phyloP scores from a whole-genome alignment of 2,329 filamentous ascomycete genomes.

The Claviceps pazoutovae region DNA sequence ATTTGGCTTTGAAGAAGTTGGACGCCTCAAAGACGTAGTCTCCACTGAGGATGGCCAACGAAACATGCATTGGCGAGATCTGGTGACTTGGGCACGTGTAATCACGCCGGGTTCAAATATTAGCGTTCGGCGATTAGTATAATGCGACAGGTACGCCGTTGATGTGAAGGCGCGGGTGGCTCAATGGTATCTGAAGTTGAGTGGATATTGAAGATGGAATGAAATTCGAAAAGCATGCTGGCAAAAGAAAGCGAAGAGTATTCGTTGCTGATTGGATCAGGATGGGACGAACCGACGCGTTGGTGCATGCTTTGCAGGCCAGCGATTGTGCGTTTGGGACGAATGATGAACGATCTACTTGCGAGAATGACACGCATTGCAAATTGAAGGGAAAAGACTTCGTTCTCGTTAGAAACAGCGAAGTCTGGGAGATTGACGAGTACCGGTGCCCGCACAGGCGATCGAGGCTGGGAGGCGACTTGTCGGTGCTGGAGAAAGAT shows the following conservation, averaged over 20 bases:
- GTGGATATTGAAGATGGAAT: background rate
- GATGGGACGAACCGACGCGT: background rate
- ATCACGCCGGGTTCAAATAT: constrained; percentile 7
- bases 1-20: constrained; percentile 18
- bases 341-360: background rate
- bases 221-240: background rate
- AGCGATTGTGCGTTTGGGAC: background rate
- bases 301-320: background rate
- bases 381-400: no score
- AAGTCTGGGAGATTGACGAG: no score
- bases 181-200: background rate
- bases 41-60: constrained; percentile 8
- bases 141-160: background rate
- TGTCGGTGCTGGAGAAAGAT: no score
- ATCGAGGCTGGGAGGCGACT: no score
- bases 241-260: background rate
- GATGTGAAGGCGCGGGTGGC: background rate
- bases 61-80: constrained; percentile 16
- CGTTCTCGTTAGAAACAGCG: background rate
- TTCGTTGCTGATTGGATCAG: background rate
- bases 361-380: background rate
- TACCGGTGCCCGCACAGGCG: no score
- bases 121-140: background rate
- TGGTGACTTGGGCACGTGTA: constrained; percentile 17
- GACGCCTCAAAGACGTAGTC: constrained; percentile 11